These are phyloP conservation scores for Ceratocystis diversiconidia DNA, from an alignment of 2,329 filamentous ascomycete species.

Conservation along the genomic window DNA sequence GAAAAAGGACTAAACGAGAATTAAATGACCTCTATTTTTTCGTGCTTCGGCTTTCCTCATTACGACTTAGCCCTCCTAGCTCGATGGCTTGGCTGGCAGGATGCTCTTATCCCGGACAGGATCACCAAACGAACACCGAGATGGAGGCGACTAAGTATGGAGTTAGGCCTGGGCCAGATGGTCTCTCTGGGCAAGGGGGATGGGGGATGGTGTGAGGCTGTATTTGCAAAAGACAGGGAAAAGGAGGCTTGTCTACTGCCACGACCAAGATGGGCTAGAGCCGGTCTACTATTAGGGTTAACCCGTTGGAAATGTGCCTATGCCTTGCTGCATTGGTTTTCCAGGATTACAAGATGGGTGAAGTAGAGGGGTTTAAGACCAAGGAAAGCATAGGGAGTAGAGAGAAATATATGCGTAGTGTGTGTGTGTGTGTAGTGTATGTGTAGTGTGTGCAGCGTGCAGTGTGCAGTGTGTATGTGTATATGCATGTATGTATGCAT, in stretches of 20 bases:
- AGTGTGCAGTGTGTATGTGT: too few relatives aligned
- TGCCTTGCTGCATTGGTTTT: too few relatives aligned
- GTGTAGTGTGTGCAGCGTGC: too few relatives aligned
- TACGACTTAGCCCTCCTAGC: neutral
- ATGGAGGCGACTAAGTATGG: neutral
- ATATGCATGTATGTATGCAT: too few relatives aligned
- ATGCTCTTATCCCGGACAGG: neutral
- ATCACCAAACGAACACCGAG: constrained; percentile 6
- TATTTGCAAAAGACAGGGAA: too few relatives aligned
- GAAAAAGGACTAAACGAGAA: neutral
- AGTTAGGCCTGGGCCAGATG: neutral
- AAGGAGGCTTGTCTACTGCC: neutral
- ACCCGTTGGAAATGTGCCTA: too few relatives aligned
- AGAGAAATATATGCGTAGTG: neutral
- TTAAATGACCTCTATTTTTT: neutral
- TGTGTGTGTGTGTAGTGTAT: neutral
- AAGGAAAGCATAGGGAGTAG: neutral
- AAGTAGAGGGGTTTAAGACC: neutral
- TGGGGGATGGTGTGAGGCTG: neutral
- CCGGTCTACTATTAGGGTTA: neutral
- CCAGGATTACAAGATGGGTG: neutral
- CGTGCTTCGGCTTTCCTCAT: neutral
- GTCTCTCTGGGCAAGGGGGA: neutral
- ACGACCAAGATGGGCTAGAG: neutral
- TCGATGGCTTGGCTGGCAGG: neutral